Evolutionary conservation across 768 basidiomycete species (phyloP), one percentile per base, ranked within the genome.

Genomic region (Boletus subcaerulescens): DNA sequence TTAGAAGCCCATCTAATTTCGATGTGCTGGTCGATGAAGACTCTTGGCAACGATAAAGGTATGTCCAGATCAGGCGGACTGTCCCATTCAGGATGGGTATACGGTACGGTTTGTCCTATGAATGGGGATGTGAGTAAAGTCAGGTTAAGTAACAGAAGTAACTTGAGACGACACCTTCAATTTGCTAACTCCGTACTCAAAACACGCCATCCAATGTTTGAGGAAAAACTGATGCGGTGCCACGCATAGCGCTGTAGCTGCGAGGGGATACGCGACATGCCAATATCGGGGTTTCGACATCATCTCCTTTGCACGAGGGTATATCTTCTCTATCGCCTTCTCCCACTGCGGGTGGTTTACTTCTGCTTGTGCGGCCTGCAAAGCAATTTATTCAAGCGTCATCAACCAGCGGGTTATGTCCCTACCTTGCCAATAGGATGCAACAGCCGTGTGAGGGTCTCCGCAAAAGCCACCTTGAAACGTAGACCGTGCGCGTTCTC

Each of bases 311-410:
- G 89, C 89, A 65, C 87, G 91, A 3, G 89, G 87, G 66, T 85
- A 86, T 33, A 95, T 91, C 13, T 80, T 75, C 67, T 93, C 88
- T 31, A 94, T 89, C 0, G 94, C 93, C 67, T 91, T 93, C 6
- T 87, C 91, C 94, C 94, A 98, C 60, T 89, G 80, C 0, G 94
- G 94, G 69, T 95, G 89, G 63, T 97, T 97, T 46, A 95, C 93
- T 73, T 98, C 94, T 7, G 92, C 94, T 73, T 94, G 93, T 0
- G 92, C 95, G 38, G 89, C 95, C 90, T 94, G 47, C 54, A 45
- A 4, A 64, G 52, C 18, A 32, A 13, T 40, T 45, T 20, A 33
- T 26, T 56, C 22, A 33, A 15, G 6, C 26, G 35, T 24, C 24
- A 17, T 18, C 29, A 4, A 18, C 24, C 32, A 29, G 4, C 4